Conservation (phyloP, 2,329 filamentous ascomycete species). For the Westerdykella sp. region DNA sequence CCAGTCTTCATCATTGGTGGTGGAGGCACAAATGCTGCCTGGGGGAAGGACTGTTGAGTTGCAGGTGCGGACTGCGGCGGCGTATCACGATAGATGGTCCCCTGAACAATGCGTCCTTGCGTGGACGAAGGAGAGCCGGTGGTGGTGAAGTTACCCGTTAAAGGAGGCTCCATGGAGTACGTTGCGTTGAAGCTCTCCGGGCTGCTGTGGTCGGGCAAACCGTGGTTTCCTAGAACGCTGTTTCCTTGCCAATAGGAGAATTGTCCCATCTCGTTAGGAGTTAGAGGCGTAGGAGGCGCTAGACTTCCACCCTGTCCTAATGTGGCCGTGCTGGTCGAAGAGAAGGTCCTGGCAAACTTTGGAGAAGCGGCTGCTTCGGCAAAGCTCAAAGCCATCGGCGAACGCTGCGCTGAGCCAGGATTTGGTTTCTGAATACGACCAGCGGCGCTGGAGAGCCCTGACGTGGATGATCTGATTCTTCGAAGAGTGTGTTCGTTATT, state of each 20-base stretch:
- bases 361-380: slow-evolving; percentile 45
- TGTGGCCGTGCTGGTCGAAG: slow-evolving; percentile 32
- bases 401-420: slow-evolving; percentile 43
- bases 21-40: slow-evolving; percentile 29
- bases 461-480: slow-evolving; percentile 41
- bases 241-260: slow-evolving; percentile 40
- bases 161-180: slow-evolving; percentile 35
- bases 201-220: slow-evolving; percentile 35
- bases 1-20: slow-evolving; percentile 27
- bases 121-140: slow-evolving; percentile 43
- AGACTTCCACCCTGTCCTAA: slow-evolving; percentile 36
- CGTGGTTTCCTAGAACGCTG: slow-evolving; percentile 22
- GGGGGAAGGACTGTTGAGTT: slow-evolving; percentile 43
- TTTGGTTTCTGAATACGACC: slow-evolving; percentile 45
- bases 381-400: slow-evolving; percentile 43
- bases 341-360: slow-evolving; percentile 38
- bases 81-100: slow-evolving; percentile 40
- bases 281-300: slow-evolving; percentile 45
- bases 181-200: slow-evolving; percentile 33
- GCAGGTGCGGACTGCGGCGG: slow-evolving; percentile 48
- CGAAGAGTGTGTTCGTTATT: slow-evolving; percentile 38
- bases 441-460: slow-evolving; percentile 37
- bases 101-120: slow-evolving; percentile 30
- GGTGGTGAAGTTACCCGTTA: slow-evolving; percentile 25
- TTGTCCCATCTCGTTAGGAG: slow-evolving; percentile 38